phyloP scores from a whole-genome alignment of 2,329 filamentous ascomycete species.

The Verticillium albo-atrum region DNA sequence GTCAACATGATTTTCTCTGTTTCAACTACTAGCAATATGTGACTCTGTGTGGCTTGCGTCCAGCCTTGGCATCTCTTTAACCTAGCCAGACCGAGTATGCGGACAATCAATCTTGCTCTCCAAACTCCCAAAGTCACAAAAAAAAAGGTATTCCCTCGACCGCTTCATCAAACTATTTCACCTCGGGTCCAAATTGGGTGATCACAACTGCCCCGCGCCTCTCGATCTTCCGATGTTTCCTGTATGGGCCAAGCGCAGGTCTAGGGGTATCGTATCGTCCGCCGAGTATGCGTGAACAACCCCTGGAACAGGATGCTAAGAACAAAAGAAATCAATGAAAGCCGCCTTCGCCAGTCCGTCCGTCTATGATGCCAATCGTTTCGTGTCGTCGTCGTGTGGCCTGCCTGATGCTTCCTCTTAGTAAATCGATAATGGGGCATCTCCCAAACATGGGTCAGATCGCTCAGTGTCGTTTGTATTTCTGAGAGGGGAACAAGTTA shows the following conservation, averaged over 20 bases:
- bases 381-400: background rate
- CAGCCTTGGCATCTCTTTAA: background rate
- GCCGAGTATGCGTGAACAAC: background rate
- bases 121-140: background rate
- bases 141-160: background rate
- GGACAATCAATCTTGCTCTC: background rate
- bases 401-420: background rate
- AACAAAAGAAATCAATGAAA: background rate
- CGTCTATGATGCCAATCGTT: slow-evolving; percentile 12
- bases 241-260: background rate
- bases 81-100: background rate
- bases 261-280: background rate
- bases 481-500: slow-evolving; percentile 28
- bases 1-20: background rate
- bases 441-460: background rate
- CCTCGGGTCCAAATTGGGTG: background rate
- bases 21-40: background rate
- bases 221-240: background rate
- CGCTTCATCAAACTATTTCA: background rate
- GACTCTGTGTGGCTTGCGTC: background rate
- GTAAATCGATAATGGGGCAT: background rate
- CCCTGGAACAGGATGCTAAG: background rate
- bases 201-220: background rate
- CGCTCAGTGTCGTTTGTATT: slow-evolving; percentile 42
- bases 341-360: slow-evolving; percentile 11